Evolutionary conservation across 306 rosid genomes (phyloP), one percentile per base, ranked within the genome.

Genomic region (Inga oerstediana): DNA sequence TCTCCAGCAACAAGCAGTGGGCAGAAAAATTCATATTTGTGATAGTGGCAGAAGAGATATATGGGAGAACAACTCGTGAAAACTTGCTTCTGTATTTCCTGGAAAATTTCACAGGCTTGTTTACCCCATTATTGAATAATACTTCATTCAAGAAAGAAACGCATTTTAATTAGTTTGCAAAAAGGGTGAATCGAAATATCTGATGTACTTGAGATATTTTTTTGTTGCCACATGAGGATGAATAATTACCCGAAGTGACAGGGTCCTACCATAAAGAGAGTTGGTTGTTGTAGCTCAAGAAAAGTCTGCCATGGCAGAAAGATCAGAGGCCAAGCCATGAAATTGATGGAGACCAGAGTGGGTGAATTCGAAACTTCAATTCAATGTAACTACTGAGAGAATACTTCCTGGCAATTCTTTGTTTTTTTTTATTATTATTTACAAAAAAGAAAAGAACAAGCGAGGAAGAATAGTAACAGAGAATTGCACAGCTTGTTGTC

Each of bases 1-100:
- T 77, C 61, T 39, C 65, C 68, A 72, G 41, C 66, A 51, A 41
- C 49, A 70, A 41, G 65, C 54, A 16, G 74, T 3, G 30, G 73
- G 64, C 34, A 70, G 84, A 51, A 70, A 27, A 75, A 75, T 79
- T 79, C 82, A 11, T 54, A 45, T 49, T 46, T 79, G 27, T 43
- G 54, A 32, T 44, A 71, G 37, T 61, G 46, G 48, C 58, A 80
- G 62, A 43, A 17, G 34, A 56, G 56, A 44, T 74, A 62, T 74
- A 19, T 68, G 72, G 74, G 49, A 54, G 72, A 32, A 66, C 37
- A 45, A 17, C 59, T 27, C 7, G 74, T 69, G 70, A 35, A 16
- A 58, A 37, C 32, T 58, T 48, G 64, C 34, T 74, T 75, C 44
- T 56, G 64, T 70, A 34, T 75, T 64, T 83, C 74, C 74, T 80